phyloP scores from a whole-genome alignment of 352 stramenopile genomes.

The Pythium oligandrum region DNA sequence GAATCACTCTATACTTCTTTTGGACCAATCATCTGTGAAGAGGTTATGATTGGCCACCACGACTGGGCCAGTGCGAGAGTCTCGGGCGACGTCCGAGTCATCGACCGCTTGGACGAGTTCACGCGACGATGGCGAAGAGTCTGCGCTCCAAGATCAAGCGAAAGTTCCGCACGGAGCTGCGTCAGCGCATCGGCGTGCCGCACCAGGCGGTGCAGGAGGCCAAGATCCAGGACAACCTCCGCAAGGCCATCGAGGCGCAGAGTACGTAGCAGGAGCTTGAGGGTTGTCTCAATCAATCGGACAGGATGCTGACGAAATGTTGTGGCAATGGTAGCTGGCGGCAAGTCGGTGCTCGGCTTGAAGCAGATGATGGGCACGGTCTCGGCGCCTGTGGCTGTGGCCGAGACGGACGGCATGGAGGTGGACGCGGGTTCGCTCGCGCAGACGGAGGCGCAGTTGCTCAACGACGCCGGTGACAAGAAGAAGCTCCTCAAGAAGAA shows the following conservation, averaged over 20 bases:
- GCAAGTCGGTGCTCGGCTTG: conserved; percentile 51
- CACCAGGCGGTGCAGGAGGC: conserved; percentile 64
- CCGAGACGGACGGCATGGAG: conserved; percentile 30
- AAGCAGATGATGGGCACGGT: conserved; percentile 71
- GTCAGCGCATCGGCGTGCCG: conserved; percentile 74
- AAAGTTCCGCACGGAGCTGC: conserved; percentile 84
- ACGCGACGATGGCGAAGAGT: conserved; percentile 76
- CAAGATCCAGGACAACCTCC: conserved; percentile 84
- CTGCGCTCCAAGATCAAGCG: conserved; percentile 89
- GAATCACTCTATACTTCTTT: conserved; percentile 2
- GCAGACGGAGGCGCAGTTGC: conserved; percentile 37
- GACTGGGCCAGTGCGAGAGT: neutral
- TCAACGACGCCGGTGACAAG: conserved; percentile 31
- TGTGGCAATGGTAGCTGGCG: conserved; percentile 15
- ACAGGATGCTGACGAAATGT: conserved; percentile 2
- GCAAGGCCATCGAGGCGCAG: conserved; percentile 68
- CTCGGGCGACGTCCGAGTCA: too few relatives aligned
- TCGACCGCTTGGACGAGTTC: neutral
- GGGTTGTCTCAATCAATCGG: neutral
- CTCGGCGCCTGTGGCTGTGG: conserved; percentile 34
- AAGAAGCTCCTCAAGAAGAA: conserved; percentile 35
- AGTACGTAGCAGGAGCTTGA: conserved; percentile 22
- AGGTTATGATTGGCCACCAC: conserved; percentile 7
- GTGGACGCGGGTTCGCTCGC: conserved; percentile 31
- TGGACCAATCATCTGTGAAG: conserved; percentile 1